Evolutionary conservation across 164 flowering plant species (phyloP).

Genomic region (Litsea cubeba): DNA sequence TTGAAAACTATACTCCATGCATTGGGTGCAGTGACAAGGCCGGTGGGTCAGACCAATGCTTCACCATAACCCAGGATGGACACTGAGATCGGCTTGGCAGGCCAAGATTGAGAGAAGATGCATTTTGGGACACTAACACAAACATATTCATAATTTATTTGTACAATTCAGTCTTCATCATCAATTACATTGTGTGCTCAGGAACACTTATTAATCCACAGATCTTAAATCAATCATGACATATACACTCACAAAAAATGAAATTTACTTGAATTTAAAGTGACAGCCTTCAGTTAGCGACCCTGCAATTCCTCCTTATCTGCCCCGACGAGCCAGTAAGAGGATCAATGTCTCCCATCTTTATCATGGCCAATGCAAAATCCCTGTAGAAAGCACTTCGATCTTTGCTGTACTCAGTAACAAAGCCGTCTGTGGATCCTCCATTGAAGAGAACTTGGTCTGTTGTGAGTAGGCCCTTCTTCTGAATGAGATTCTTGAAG

Average conservation of each 20-base stretch:
- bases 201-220: too few relatives aligned
- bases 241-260: background rate
- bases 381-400: slow-evolving; percentile 5
- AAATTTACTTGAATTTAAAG: background rate
- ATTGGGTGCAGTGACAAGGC: too few relatives aligned
- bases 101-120: too few relatives aligned
- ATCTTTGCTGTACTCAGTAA: slow-evolving; percentile 9
- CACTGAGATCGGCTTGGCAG: too few relatives aligned
- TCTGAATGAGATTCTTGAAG: slow-evolving; percentile 34
- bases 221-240: background rate
- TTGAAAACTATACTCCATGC: too few relatives aligned
- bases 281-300: slow-evolving; percentile 12
- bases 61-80: too few relatives aligned
- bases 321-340: slow-evolving; percentile 37
- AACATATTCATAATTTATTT: too few relatives aligned
- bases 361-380: slow-evolving; percentile 17
- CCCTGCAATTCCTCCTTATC: slow-evolving; percentile 34
- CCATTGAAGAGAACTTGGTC: slow-evolving; percentile 18
- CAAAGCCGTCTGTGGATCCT: slow-evolving; percentile 10
- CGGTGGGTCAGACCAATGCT: too few relatives aligned
- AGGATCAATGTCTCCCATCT: slow-evolving; percentile 21
- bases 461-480: slow-evolving; percentile 13
- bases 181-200: too few relatives aligned
- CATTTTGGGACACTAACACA: too few relatives aligned
- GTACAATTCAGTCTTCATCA: too few relatives aligned